Conservation (phyloP, 768 basidiomycete genomes). For the Galerina marginata region DNA sequence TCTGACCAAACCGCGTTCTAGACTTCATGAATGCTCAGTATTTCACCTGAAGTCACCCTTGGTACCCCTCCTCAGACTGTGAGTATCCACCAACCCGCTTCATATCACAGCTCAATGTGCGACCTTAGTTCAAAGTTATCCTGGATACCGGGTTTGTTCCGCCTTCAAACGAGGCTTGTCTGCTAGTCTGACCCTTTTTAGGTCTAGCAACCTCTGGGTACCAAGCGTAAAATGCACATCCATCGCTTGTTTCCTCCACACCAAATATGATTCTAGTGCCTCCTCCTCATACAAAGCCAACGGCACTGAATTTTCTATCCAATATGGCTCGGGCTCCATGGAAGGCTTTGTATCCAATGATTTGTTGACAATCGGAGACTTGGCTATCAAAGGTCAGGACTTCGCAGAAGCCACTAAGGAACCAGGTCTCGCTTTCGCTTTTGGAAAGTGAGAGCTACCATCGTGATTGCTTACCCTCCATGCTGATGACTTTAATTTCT, state of each 20-base stretch:
- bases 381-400: constrained; percentile 74
- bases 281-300: constrained; percentile 92
- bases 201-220: constrained; percentile 94
- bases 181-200: constrained; percentile 29
- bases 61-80: constrained; percentile 86
- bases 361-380: constrained; percentile 78
- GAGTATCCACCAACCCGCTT: constrained; percentile 30
- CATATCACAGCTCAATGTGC: constrained; percentile 6
- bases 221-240: constrained; percentile 82
- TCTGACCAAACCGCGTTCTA: constrained; percentile 34
- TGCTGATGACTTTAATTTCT: background rate
- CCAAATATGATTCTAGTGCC: constrained; percentile 82
- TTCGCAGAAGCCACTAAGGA: constrained; percentile 97
- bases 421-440: constrained; percentile 96
- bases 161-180: background rate
- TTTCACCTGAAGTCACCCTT: constrained; percentile 83
- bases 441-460: constrained; percentile 74
- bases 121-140: constrained; percentile 84
- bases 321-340: constrained; percentile 96
- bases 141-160: constrained; percentile 83
- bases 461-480: background rate
- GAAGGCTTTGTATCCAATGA: constrained; percentile 95
- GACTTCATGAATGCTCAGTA: constrained; percentile 99
- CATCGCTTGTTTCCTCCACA: constrained; percentile 92
- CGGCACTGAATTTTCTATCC: constrained; percentile 87